These are phyloP conservation scores for Aegilops tauschii DNA, from an alignment of 176 grass and related monocot genomes.

Conservation along the genomic window DNA sequence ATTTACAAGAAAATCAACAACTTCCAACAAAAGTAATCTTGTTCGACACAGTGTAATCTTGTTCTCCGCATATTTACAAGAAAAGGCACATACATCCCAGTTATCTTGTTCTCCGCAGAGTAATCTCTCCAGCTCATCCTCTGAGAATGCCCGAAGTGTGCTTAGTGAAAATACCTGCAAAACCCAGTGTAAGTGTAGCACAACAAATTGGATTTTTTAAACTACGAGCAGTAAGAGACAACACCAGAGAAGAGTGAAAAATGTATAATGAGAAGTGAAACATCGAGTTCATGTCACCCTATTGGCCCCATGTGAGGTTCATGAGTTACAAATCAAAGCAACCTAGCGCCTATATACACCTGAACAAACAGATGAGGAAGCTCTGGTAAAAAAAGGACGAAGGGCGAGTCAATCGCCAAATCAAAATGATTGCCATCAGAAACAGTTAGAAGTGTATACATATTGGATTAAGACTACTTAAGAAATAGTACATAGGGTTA, in stretches of 20 bases:
- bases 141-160: constrained; percentile 71
- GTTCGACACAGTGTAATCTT: too few species aligned
- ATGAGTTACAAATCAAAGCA: neutral
- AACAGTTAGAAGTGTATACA: neutral
- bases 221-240: neutral
- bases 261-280: constrained; percentile 12
- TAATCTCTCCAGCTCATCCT: constrained; percentile 78
- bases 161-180: constrained; percentile 80
- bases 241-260: constrained; percentile 2
- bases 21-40: constrained; percentile 10
- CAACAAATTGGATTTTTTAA: constrained; percentile 18
- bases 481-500: neutral
- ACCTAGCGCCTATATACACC: constrained; percentile 2
- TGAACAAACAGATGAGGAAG: neutral
- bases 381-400: neutral
- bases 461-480: neutral
- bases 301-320: neutral
- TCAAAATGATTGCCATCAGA: neutral
- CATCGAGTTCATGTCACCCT: neutral
- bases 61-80: too few species aligned
- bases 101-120: constrained; percentile 87
- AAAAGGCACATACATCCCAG: constrained; percentile 72
- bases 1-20: constrained; percentile 26
- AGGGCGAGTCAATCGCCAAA: neutral
- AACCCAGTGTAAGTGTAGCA: neutral